These are phyloP conservation scores for Croton setiger DNA, from an alignment of 441 rosid species.

Conservation along the genomic window DNA sequence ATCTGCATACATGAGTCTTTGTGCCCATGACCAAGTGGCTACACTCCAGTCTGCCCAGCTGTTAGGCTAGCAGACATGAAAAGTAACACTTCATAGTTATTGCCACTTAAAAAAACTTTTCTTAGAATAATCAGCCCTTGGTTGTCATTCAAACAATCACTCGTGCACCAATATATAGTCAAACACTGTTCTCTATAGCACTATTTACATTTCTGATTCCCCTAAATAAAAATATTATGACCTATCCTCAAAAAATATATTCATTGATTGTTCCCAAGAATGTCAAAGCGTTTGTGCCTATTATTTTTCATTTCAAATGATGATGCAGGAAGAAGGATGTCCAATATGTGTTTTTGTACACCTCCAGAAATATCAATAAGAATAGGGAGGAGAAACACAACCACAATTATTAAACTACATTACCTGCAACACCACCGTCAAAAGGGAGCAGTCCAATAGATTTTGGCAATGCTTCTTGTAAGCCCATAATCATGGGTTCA, in stretches of 20 bases:
- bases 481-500: constrained; percentile 88
- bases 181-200: background rate
- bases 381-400: background rate
- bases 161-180: background rate
- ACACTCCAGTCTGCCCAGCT: too few species aligned
- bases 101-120: too few species aligned
- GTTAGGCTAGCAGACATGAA: too few species aligned
- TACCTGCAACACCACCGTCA: constrained; percentile 97
- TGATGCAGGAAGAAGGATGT: background rate
- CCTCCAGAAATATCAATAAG: background rate
- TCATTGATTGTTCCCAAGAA: constrained; percentile 1
- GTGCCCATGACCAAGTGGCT: too few species aligned
- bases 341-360: background rate
- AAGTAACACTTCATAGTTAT: too few species aligned
- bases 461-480: constrained; percentile 95
- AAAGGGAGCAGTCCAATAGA: constrained; percentile 96
- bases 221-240: background rate
- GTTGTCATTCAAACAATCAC: background rate
- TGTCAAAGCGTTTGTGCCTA: background rate
- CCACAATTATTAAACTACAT: background rate
- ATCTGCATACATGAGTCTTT: too few species aligned
- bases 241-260: background rate
- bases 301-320: background rate
- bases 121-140: background rate
- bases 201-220: background rate